phyloP scores from a whole-genome alignment of 345 rosid species.

The Jatropha curcas region DNA sequence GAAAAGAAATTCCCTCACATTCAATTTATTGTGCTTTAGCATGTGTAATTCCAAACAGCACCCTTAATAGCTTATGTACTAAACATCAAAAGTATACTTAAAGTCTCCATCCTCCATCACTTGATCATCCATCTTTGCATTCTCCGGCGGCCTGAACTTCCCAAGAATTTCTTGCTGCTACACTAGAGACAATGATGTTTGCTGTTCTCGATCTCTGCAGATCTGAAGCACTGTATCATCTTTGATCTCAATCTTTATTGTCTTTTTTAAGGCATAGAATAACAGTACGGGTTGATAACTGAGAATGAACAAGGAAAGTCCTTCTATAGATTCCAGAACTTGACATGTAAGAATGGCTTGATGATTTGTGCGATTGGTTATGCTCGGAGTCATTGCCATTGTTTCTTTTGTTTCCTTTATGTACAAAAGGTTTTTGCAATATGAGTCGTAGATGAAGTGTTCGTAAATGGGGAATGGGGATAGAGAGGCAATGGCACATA shows the following conservation, averaged over 20 bases:
- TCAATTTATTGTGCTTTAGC: no score
- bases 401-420: background rate
- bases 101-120: background rate
- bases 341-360: background rate
- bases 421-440: background rate
- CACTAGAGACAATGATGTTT: background rate
- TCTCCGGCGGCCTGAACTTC: background rate
- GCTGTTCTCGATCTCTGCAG: no score
- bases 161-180: background rate
- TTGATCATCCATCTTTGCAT: background rate
- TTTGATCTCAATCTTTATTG: background rate
- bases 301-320: background rate
- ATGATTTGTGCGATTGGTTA: background rate
- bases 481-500: no score
- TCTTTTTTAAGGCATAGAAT: background rate
- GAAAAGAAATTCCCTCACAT: no score
- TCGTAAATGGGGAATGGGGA: no score
- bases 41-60: no score
- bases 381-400: background rate
- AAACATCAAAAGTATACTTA: no score
- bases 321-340: background rate
- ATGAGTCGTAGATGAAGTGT: no score
- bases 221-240: background rate
- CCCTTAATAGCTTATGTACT: no score
- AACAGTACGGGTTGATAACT: background rate